Evolutionary conservation across 1,284 basidiomycete species (phyloP).

Genomic region (Entoloma clypeatum): DNA sequence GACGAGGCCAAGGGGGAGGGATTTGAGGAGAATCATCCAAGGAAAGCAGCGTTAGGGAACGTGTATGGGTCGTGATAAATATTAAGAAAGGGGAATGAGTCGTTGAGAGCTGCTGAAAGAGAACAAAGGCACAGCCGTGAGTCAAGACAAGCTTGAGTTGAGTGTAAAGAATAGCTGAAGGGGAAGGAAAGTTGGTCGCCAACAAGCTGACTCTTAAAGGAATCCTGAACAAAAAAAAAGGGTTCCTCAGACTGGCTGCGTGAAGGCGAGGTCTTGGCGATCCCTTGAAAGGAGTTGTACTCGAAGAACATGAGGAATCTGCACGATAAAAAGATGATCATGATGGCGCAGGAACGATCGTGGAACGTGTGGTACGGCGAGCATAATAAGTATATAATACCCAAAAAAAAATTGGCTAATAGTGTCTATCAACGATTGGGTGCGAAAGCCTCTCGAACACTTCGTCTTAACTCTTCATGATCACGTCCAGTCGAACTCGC

Average conservation of each 20-base stretch:
- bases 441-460: slow-evolving; percentile 73
- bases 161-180: slow-evolving; percentile 9
- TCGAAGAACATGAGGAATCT: slow-evolving; percentile 15
- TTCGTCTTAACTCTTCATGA: slow-evolving; percentile 75
- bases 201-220: too few relatives aligned
- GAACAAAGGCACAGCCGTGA: slow-evolving; percentile 22
- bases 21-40: slow-evolving; percentile 13
- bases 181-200: slow-evolving; percentile 7
- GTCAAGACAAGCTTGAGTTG: slow-evolving; percentile 13
- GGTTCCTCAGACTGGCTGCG: too few relatives aligned
- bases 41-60: slow-evolving; percentile 22
- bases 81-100: slow-evolving; percentile 19
- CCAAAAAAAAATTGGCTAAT: slow-evolving; percentile 13
- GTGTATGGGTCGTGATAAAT: slow-evolving; percentile 29
- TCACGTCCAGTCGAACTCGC: slow-evolving; percentile 55
- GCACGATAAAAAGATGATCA: slow-evolving; percentile 5
- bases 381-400: slow-evolving; percentile 7
- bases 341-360: neutral
- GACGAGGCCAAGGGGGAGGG: slow-evolving; percentile 23
- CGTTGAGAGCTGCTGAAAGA: slow-evolving; percentile 3
- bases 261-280: too few relatives aligned
- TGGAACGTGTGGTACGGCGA: neutral
- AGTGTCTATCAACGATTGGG: slow-evolving; percentile 25
- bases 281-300: too few relatives aligned
- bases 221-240: too few relatives aligned